Evolutionary conservation across 1,284 basidiomycete species (phyloP).

Genomic region (Cutaneotrichosporon curvatum): DNA sequence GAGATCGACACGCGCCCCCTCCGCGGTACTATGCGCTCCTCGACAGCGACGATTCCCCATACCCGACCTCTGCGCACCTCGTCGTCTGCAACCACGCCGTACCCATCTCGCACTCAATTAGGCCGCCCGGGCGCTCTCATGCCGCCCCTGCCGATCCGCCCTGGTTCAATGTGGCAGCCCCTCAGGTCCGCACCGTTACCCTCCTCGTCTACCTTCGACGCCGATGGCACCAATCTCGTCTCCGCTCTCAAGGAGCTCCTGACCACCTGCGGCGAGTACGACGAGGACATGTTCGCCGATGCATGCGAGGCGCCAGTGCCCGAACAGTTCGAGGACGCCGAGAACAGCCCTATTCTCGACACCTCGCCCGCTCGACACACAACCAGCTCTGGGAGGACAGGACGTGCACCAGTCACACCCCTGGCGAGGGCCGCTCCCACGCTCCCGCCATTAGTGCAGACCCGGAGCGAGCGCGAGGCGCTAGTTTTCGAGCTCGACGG

Average conservation of each 20-base stretch:
- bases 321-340: constrained; percentile 6
- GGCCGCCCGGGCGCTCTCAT: constrained; percentile 9
- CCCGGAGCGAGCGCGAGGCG: not conserved
- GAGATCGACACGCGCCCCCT: not conserved
- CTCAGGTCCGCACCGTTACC: not conserved
- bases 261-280: constrained; percentile 13
- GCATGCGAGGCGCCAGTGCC: constrained; percentile 2
- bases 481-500: not conserved
- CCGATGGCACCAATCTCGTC: constrained; percentile 10
- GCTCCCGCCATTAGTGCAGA: not conserved
- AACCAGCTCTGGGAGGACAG: not conserved
- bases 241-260: constrained; percentile 17
- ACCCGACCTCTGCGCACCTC: constrained; percentile 9
- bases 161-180: constrained; percentile 13
- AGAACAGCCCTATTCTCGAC: not conserved
- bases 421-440: not conserved
- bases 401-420: not conserved
- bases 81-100: constrained; percentile 1
- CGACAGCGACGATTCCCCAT: constrained; percentile 3
- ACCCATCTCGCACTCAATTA: constrained; percentile 1
- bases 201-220: too few relatives aligned
- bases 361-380: not conserved
- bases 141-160: constrained; percentile 22
- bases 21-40: not conserved
- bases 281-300: constrained; percentile 10